Conservation (phyloP, 2,329 filamentous ascomycete genomes). For the Bisporella sp. region DNA sequence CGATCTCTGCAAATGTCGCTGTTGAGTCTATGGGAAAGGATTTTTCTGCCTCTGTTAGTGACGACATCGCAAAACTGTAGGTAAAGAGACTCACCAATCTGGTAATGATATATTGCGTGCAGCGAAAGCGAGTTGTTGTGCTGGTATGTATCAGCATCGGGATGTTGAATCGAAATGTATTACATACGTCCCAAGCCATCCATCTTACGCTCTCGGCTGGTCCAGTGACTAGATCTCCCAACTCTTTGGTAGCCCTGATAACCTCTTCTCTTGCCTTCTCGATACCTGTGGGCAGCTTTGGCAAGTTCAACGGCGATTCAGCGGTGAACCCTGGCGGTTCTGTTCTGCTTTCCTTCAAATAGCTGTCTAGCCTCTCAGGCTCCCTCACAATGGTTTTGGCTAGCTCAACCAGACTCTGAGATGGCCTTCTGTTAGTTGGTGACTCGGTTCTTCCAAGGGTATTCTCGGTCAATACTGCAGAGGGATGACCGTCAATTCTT, state of each 20-base stretch:
- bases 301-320: constrained; percentile 39
- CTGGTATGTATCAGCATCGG: constrained; percentile 25
- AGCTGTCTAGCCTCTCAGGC: constrained; percentile 42
- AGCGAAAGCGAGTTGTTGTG: constrained; percentile 44
- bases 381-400: constrained; percentile 41
- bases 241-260: constrained; percentile 41
- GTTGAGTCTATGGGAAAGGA: constrained; percentile 41
- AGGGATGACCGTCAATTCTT: background rate
- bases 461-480: background rate
- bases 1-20: constrained; percentile 39
- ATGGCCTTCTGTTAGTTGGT: constrained; percentile 1
- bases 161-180: background rate
- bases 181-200: constrained; percentile 43
- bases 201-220: constrained; percentile 45
- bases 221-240: constrained; percentile 40
- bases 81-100: constrained; percentile 35
- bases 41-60: constrained; percentile 31
- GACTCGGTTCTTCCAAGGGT: background rate
- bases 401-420: constrained; percentile 35
- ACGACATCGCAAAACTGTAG: too few relatives aligned
- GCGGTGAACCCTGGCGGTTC: constrained; percentile 39
- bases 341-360: constrained; percentile 36
- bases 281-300: constrained; percentile 38
- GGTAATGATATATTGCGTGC: constrained; percentile 43
- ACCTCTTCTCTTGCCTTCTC: constrained; percentile 39